Base-by-base conservation (phyloP, 192 early-diverging fungal genomes). In the Lobosporangium transversale region DNA sequence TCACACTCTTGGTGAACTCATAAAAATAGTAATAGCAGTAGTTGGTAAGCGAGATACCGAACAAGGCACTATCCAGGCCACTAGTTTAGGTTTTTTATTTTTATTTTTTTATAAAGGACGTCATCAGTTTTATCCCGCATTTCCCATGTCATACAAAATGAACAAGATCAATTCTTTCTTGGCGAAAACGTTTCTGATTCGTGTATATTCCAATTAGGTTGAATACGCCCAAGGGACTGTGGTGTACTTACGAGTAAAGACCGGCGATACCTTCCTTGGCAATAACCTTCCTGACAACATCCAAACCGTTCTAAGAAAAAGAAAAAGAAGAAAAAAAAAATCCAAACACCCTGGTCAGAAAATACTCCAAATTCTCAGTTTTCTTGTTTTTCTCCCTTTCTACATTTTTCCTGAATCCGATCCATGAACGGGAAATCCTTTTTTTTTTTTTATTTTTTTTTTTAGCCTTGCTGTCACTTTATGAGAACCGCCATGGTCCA, bases 11-110 rank as follows among this genome's bases (percentile, higher is more conserved):
- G 68, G 93, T 93, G 12, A 88, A 83, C 80, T 97, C 95, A 62
- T 97, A 98, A 68, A 89, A 92, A 66, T 91, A 92, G 79, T 93
- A 94, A 84, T 93, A 93, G 40, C 58, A 79, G 50, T 93, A 95
- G 79, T 98, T 97, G 53, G 98, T 99, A 31, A 98, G 80, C 24
- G 96, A 95, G 63, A 96, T 96, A 23, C 98, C 98, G 79, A 98
- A 96, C 53, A 99, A 84, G 15, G 96, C 97, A 40, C 95, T 97
- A 76, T 91, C 89, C 67, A 98, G 83, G 20, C 98, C 98, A 59
- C 93, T 94, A 76, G 17, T 18, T 42, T 6, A 21, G 30, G 17
- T 9, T 42, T 12, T 9, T 42, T 12, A 42, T 42, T 42, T 42
- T 17, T n/a, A n/a, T n/a, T n/a, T n/a, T n/a, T n/a, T n/a, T n/a